Conservation (phyloP, 2,329 filamentous ascomycete species). For the Pseudogymnoascus sp. region DNA sequence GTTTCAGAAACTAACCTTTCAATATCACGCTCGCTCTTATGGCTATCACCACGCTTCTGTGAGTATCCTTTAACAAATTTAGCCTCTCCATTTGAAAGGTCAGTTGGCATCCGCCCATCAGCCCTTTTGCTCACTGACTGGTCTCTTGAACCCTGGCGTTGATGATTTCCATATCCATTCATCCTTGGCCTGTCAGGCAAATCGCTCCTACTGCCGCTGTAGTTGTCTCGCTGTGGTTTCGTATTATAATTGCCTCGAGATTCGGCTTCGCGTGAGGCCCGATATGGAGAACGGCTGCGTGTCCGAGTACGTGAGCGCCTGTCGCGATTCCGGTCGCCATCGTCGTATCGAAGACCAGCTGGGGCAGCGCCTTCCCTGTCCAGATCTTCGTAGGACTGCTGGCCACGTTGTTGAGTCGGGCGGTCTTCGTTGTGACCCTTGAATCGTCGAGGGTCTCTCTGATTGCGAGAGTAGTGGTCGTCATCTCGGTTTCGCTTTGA, state of each 20-base stretch:
- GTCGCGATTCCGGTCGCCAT: slow-evolving; percentile 42
- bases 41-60: slow-evolving; percentile 38
- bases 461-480: slow-evolving; percentile 41
- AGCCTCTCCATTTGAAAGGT: slow-evolving; percentile 54
- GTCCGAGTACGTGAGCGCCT: slow-evolving; percentile 50
- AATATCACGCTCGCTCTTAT: slow-evolving; percentile 11
- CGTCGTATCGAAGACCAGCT: slow-evolving; percentile 37
- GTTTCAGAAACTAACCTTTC: slow-evolving; percentile 12
- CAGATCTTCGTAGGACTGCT: slow-evolving; percentile 49
- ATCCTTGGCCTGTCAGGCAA: slow-evolving; percentile 16
- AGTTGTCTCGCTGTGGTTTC: not conserved
- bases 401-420: slow-evolving; percentile 39
- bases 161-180: slow-evolving; percentile 34
- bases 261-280: slow-evolving; percentile 26
- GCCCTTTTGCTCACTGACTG: slow-evolving; percentile 57
- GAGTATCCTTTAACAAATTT: slow-evolving; percentile 58
- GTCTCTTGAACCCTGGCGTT: slow-evolving; percentile 44
- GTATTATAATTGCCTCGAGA: slow-evolving; percentile 23
- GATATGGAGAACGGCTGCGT: slow-evolving; percentile 41
- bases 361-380: slow-evolving; percentile 34
- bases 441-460: slow-evolving; percentile 51
- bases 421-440: slow-evolving; percentile 54
- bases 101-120: slow-evolving; percentile 50
- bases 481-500: slow-evolving; percentile 61
- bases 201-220: not conserved